Base-by-base conservation (phyloP, 2,329 filamentous ascomycete species). In the Hypoxylon sp. region DNA sequence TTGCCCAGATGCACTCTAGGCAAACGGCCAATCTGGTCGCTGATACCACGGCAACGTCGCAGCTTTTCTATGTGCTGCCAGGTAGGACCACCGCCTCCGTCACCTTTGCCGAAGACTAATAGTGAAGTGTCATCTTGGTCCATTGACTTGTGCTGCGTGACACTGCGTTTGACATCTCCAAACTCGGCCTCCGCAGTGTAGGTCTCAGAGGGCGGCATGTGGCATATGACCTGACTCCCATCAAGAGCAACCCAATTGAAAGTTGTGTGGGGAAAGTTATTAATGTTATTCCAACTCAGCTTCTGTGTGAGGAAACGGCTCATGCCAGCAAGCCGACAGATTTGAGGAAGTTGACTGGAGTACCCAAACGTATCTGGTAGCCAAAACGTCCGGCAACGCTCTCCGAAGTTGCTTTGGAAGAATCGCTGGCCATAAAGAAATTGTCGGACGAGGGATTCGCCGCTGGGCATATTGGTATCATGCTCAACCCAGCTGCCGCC, bases 281-380 rank as follows among this genome's bases (percentile, higher is more conserved):
- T 98, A 85, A 98, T 98, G 78, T 98, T 98, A 83, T 98, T 98
- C 96, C 96, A 99, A 83, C 95, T 98, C 64, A 99, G 84, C 82
- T 99, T 99, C 79, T 99, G 96, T 0, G 96, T 99, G 75, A 99
- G 91, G 83, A 99, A 99, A 32, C 95, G 89, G 62, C 88, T 92
- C 96, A 99, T 98, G 19, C 94, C 95, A n/a, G 96, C 92, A 27
- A 97, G 83, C 2, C 95, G 91, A 77, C 94, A 98, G 43, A 99
- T 84, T 76, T 99, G 96, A 11, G 96, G 96, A 43, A 99, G 86
- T 79, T 99, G 96, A 52, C 91, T 91, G 0, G 94, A 97, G 81
- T 99, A 99, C 12, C 96, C 96, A 81, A 99, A 99, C 0, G 96
- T 99, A 78, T 99, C 96, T 0, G 96, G 96, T 5, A 99, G 86